Base-by-base conservation (phyloP, 495 filamentous ascomycete species). In the Cairneyella variabilis region DNA sequence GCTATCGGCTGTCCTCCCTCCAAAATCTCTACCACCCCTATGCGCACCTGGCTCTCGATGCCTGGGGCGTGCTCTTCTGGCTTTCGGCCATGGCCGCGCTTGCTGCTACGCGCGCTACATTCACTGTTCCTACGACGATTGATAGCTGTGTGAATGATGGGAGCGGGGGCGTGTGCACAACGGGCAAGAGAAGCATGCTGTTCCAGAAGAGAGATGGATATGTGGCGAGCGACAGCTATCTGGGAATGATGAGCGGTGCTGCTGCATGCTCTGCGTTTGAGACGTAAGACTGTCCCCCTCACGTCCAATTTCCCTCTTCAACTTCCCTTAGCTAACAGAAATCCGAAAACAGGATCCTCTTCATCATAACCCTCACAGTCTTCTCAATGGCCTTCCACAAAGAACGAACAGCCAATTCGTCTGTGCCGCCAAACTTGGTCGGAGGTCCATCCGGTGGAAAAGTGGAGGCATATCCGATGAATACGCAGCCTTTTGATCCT, bases 21-120 rank as follows among this genome's bases (percentile, higher is more conserved):
- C 3, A 4, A 11, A 49, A 42, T 18, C 54, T 58, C 5, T 77
- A 69, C 59, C 75, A 75, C 59, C 75, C 74, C 59, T 75, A 71
- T 70, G 71, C 72, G 10, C 55, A 72, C 28, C 60, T 76, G 10
- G 63, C 64, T 37, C 50, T 72, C 26, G 70, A 76, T 39, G 66
- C 74, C 23, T 58, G 73, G 36, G 54, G 72, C 17, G 57, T 74
- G 22, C 43, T 75, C 42, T 63, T 76, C 58, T 76, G 72, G 74
- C 60, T 75, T 7, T 60, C 64, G 43, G 62, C 70, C 1, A 72
- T 74, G 21, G 68, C 65, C 2, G 52, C 73, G n/a, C 54, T 73
- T 11, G 68, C 70, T 20, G 47, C 21, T 17, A 48, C 36, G 18
- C 30, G 20, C 54, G 53, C 30, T 42, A 26, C 37, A 42, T 46